These are phyloP conservation scores for Corylus avellana DNA, from an alignment of 306 rosid genomes.

Conservation along the genomic window DNA sequence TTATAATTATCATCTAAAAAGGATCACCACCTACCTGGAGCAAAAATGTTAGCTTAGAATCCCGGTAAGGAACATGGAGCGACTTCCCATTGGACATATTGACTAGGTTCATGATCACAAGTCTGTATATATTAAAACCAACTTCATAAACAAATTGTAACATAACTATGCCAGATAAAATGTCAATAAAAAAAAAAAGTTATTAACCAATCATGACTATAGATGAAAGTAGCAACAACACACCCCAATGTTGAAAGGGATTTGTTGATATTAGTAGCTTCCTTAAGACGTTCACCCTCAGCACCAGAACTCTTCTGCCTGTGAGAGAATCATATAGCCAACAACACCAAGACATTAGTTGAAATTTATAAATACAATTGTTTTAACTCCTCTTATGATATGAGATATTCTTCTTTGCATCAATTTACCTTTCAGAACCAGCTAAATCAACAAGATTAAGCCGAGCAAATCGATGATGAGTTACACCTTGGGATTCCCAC, in stretches of 20 bases:
- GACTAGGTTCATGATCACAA: slow-evolving; percentile 95
- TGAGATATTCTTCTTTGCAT: slow-evolving; percentile 11
- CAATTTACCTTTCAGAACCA: slow-evolving; percentile 92
- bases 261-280: slow-evolving; percentile 96
- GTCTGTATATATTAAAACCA: slow-evolving; percentile 55
- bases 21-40: slow-evolving; percentile 70
- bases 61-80: slow-evolving; percentile 94
- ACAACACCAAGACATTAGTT: slow-evolving; percentile 7
- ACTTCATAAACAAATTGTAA: slow-evolving; percentile 1
- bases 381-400: slow-evolving; percentile 6
- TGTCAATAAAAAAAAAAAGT: not conserved
- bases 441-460: slow-evolving; percentile 99
- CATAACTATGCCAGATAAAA: not conserved
- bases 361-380: not conserved
- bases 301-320: slow-evolving; percentile 99
- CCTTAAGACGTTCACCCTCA: slow-evolving; percentile 98
- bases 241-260: slow-evolving; percentile 98
- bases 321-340: slow-evolving; percentile 26
- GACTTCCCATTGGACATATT: slow-evolving; percentile 86
- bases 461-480: slow-evolving; percentile 90
- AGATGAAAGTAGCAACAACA: slow-evolving; percentile 31
- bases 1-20: slow-evolving; percentile 14
- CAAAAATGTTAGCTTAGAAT: slow-evolving; percentile 92
- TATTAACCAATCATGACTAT: slow-evolving; percentile 10
- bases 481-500: slow-evolving; percentile 99